A percentile compares a stretch with the other conserved stretches of the same genome.
Conservation (phyloP, 2,329 filamentous ascomycete genomes). For the Fonsecaea nubica region DNA sequence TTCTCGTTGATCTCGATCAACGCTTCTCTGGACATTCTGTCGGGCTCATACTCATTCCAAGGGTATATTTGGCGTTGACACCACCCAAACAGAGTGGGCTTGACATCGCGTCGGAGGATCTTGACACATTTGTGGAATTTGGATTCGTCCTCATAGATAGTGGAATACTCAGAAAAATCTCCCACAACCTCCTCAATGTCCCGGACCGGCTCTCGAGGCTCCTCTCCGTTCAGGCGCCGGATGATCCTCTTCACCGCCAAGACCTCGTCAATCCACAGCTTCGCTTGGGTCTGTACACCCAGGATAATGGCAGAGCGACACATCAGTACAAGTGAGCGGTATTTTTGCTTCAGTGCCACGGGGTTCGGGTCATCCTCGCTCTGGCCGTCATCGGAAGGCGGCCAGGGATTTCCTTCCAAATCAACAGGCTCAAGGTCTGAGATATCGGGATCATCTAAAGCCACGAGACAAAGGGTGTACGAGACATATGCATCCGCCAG, state of each 20-base stretch:
- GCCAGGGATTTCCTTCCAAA: slow-evolving; percentile 43
- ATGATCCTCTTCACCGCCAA: slow-evolving; percentile 16
- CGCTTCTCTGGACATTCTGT: slow-evolving; percentile 60
- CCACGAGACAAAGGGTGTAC: slow-evolving; percentile 75
- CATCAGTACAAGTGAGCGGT: slow-evolving; percentile 27
- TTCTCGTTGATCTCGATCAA: slow-evolving; percentile 74
- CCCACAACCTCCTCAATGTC: slow-evolving; percentile 42
- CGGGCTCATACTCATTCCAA: slow-evolving; percentile 67
- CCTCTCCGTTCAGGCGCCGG: background rate
- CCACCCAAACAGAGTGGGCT: slow-evolving; percentile 42
- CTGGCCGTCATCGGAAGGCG: slow-evolving; percentile 46
- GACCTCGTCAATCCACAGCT: slow-evolving; percentile 30
- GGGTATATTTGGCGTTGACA: slow-evolving; percentile 65
- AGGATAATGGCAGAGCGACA: slow-evolving; percentile 30
- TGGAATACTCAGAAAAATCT: slow-evolving; percentile 51
- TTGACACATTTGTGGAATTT: slow-evolving; percentile 13
- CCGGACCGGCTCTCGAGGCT: slow-evolving; percentile 2
- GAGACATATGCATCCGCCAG: slow-evolving; percentile 89
- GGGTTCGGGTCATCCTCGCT: slow-evolving; percentile 48
- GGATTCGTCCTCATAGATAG: slow-evolving; percentile 38
- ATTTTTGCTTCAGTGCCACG: slow-evolving; percentile 33
- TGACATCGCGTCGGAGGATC: slow-evolving; percentile 13
- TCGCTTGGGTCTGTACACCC: slow-evolving; percentile 29
- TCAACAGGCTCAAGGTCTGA: slow-evolving; percentile 72
- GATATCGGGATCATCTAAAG: slow-evolving; percentile 70